Base-by-base conservation (phyloP, 306 rosid species). In the Pyrus betulifolia region DNA sequence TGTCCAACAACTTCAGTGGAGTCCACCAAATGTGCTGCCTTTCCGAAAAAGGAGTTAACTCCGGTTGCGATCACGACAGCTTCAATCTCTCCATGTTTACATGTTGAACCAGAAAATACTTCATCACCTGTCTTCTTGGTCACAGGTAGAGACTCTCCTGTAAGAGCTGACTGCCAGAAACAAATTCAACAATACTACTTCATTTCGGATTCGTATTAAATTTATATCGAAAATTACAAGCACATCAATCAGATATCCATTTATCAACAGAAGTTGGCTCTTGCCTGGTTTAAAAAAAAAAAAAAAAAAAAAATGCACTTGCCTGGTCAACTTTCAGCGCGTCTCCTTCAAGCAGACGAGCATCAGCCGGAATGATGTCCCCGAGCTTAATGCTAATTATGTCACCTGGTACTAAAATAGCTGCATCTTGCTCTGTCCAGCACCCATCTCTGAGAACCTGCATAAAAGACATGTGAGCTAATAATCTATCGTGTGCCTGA, bases 21-120 rank as follows among this genome's bases (percentile, higher is more conserved):
- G 84, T 92, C 96, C 72, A 92, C 97, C 33, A 92, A 85, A 84
- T 90, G 84, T 49, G 97, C 96, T 18, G 96, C 97, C 87, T 88
- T 90, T 73, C 96, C 97, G 42, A 92, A 90, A 77, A 92, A 92
- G 74, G 97, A 84, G 79, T 90, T 64, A 71, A 92, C 86, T 76
- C 97, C 97, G 31, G 96, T 90, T 76, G 97, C 97, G 75, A 92
- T 90, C 64, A 90, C 97, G 51, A 92, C 89, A 19, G 97, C 93
- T 81, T 92, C 97, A 78, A 92, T 87, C 83, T 92, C 96, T 86
- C 97, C 97, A 1, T 83, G 93, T 86, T 92, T 92, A 78, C 97
- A 92, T 38, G 97, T 90, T 55, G 97, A 92, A 51, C 97, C 97
- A 33, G 96, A 88, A 75, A 76, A 92, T 13, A 92, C 93, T 81